phyloP scores from a whole-genome alignment of 2,329 filamentous ascomycete genomes.

The Fusarium sororula region DNA sequence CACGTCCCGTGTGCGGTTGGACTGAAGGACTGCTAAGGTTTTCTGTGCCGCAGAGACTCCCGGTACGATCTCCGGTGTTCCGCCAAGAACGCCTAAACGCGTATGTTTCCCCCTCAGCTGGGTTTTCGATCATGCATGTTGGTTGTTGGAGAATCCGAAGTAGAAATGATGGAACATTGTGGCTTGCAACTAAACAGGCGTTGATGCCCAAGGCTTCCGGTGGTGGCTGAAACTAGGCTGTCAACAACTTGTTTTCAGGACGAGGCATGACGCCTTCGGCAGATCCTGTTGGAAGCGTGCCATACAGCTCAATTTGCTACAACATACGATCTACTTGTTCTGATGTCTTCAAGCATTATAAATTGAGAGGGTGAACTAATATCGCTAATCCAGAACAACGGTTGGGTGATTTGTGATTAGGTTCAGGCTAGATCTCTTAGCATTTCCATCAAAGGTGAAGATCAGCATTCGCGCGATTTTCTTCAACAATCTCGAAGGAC shows the following conservation, averaged over 20 bases:
- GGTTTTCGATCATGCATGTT: background rate
- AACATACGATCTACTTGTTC: background rate
- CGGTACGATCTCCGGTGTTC: background rate
- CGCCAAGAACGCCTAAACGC: background rate
- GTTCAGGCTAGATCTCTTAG: constrained; percentile 4
- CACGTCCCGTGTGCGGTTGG: background rate
- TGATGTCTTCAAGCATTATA: background rate
- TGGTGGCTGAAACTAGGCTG: constrained; percentile 15
- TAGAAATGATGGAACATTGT: background rate
- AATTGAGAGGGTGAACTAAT: background rate
- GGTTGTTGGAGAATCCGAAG: background rate
- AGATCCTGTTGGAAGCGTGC: background rate
- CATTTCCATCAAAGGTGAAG: background rate
- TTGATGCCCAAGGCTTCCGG: background rate
- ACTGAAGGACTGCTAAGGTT: background rate
- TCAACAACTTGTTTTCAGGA: background rate
- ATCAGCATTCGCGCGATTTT: constrained; percentile 27
- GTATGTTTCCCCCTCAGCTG: background rate
- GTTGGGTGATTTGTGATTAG: background rate
- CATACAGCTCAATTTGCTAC: background rate
- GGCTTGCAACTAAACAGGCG: background rate
- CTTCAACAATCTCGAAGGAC: background rate
- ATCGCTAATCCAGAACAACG: background rate
- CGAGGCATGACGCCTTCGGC: background rate
- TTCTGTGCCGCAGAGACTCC: background rate